These are phyloP conservation scores for Lactarius deliciosus DNA, from an alignment of 768 basidiomycete species.

Conservation along the genomic window DNA sequence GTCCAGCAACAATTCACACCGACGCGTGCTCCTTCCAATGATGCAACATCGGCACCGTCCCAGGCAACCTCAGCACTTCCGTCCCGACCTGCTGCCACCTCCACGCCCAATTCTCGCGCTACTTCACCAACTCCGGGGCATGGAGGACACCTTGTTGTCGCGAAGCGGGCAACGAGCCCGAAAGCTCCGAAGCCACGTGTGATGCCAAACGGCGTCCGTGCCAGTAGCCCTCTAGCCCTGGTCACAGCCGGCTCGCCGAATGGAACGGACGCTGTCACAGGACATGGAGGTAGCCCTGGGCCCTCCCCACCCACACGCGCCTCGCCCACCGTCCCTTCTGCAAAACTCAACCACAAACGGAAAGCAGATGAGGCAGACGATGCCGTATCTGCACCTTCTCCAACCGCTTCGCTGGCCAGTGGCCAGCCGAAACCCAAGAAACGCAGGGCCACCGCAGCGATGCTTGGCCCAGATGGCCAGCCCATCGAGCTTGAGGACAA, in stretches of 20 bases:
- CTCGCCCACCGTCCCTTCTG: conserved; percentile 21
- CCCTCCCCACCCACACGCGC: conserved; percentile 36
- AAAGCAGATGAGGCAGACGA: conserved; percentile 47
- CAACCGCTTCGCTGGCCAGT: conserved; percentile 29
- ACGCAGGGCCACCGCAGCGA: conserved; percentile 42
- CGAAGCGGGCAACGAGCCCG: conserved; percentile 83
- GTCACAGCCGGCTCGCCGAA: conserved; percentile 35
- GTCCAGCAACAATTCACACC: conserved; percentile 48
- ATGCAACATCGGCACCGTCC: conserved; percentile 39
- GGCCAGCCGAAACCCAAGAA: conserved; percentile 53
- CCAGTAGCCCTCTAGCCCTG: conserved; percentile 55
- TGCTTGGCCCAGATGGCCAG: conserved; percentile 37
- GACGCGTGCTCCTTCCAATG: conserved; percentile 37
- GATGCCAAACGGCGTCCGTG: conserved; percentile 46
- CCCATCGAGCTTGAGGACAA: conserved; percentile 59
- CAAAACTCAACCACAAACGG: conserved; percentile 53
- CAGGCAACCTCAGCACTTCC: conserved; percentile 36
- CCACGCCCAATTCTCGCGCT: conserved; percentile 50
- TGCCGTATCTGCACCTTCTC: conserved; percentile 11
- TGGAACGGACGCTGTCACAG: conserved; percentile 38
- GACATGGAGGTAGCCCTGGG: conserved; percentile 30
- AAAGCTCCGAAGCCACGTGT: conserved; percentile 62
- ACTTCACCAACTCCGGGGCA: conserved; percentile 59
- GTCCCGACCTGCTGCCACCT: conserved; percentile 38
- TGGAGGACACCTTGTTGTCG: conserved; percentile 77